Evolutionary conservation across 2,329 filamentous ascomycete species (phyloP), one percentile per base, ranked within the genome.

Genomic region (Conoideocrella luteorostrata): DNA sequence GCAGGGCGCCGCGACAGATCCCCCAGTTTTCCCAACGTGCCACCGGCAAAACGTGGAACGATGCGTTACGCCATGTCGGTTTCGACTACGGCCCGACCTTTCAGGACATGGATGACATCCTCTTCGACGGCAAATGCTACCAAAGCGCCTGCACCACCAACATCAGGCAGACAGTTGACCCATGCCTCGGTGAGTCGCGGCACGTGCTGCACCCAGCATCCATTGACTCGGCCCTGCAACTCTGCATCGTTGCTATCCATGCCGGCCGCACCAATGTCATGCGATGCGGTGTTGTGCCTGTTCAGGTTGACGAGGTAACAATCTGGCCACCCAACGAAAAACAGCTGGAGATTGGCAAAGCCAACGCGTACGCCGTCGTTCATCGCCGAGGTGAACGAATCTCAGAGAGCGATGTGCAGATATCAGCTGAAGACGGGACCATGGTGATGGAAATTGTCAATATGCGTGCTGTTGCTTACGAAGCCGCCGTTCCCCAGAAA

Each of bases 41-140:
- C 3, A 48, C 48, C 4, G 55, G 52, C 4, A 60, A 58, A 33
- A 39, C 39, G 2, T 45, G 42, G 49, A 47, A 66, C 46, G 48
- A 62, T 2, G 55, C 58, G 4, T 53, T 70, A 3, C 45, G 48
- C 3, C 48, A 55, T 3, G 59, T 67, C 3, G 68, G 67, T 1
- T 63, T 69, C 39, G 46, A 59, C 29, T 71, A 66, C 45, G 66
- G 65, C 4, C 55, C 61, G 3, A 58, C 55, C 0, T 70, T 70
- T 52, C 60, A 63, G 44, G 53, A 53, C 24, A 59, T 65, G 47
- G 48, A 53, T 13, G 46, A 60, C 36, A 53, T 63, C 28, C 50
- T 48, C 22, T 55, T 52, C 35, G 50, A 63, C 34, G 52, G 55
- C 12, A 52, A 52, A 36, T 13, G 22, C 11, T 52, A 58, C 53